A percentile compares a stretch with the other conserved stretches of the same genome.
Evolutionary conservation across 2,329 filamentous ascomycete genomes (phyloP).

Genomic region (Cladorrhinum sp.): DNA sequence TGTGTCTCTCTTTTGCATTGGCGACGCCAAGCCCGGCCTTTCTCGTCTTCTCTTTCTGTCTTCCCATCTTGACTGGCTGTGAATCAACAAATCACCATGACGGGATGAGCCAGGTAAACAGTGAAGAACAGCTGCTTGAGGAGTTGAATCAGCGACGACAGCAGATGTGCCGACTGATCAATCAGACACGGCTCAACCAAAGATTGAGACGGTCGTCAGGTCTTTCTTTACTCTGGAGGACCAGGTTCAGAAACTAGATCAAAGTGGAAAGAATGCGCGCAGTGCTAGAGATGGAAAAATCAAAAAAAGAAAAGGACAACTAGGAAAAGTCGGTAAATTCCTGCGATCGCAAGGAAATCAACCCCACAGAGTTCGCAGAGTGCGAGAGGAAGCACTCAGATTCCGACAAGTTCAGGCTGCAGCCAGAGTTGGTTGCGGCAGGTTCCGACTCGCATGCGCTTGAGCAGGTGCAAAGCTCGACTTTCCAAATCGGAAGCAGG

Average conservation of each 20-base stretch:
- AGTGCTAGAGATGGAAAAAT: neutral
- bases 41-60: conserved; percentile 30
- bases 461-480: neutral
- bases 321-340: neutral
- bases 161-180: neutral
- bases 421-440: neutral
- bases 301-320: conserved; percentile 5
- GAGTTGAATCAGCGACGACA: neutral
- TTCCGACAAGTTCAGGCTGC: neutral
- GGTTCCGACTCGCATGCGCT: neutral
- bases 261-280: conserved; percentile 8
- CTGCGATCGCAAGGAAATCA: neutral
- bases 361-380: neutral
- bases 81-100: conserved; percentile 11
- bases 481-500: neutral
- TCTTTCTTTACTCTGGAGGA: conserved; percentile 2
- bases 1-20: conserved; percentile 34
- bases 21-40: conserved; percentile 25
- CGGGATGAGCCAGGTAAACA: neutral
- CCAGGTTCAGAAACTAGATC: neutral
- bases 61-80: conserved; percentile 28
- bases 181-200: neutral
- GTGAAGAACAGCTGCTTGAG: neutral
- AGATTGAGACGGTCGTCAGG: conserved; percentile 1
- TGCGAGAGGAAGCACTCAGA: neutral